Evolutionary conservation across 2,329 filamentous ascomycete species (phyloP).

Genomic region (Epichloe bromicola): DNA sequence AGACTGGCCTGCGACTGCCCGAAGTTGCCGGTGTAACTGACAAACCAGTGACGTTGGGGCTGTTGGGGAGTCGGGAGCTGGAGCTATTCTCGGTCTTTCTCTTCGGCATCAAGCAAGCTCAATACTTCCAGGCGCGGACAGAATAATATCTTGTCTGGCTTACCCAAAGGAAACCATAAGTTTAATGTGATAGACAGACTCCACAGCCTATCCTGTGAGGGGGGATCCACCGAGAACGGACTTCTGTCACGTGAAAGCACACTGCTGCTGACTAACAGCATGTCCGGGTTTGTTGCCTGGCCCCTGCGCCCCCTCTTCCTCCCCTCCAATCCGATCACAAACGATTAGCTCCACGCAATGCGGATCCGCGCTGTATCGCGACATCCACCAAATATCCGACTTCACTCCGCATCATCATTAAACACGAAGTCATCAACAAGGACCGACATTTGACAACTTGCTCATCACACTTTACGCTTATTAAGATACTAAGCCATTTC

Average conservation of each 20-base stretch:
- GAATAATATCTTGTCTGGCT: too few species aligned
- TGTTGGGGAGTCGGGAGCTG: background rate
- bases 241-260: background rate
- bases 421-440: constrained; percentile 5
- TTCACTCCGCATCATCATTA: constrained; percentile 10
- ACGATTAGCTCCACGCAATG: background rate
- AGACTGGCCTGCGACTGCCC: background rate
- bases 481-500: background rate
- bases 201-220: too few species aligned
- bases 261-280: background rate
- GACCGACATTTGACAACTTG: constrained; percentile 4
- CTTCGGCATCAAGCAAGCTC: too few species aligned
- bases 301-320: background rate
- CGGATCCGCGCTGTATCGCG: constrained; percentile 4
- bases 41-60: background rate
- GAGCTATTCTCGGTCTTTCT: background rate
- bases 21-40: background rate
- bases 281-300: background rate
- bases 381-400: constrained; percentile 7
- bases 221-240: background rate
- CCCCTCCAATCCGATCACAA: background rate
- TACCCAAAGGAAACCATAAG: too few species aligned
- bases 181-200: too few species aligned
- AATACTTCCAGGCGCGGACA: too few species aligned
- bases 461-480: constrained; percentile 20